Evolutionary conservation across 305 asterid species (phyloP).

Genomic region (Solanum hybrid): DNA sequence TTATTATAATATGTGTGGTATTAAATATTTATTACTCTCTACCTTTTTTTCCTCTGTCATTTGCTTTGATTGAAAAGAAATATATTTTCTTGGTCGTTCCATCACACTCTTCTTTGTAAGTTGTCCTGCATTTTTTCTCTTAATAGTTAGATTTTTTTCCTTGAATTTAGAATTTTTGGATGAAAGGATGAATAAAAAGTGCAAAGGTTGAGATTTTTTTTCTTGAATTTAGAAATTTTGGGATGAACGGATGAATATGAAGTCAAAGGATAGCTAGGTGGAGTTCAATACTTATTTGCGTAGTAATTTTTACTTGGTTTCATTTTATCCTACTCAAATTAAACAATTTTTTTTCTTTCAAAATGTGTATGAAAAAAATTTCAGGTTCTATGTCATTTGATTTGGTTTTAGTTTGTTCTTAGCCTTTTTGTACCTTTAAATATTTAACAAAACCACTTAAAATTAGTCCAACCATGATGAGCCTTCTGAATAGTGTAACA

Average conservation of each 20-base stretch:
- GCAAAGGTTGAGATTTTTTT: no score
- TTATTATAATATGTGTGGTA: no score
- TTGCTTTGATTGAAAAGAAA: neutral
- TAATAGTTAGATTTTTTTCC: neutral
- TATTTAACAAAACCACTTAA: neutral
- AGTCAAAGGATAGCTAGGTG: neutral
- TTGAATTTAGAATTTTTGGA: no score
- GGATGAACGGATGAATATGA: neutral
- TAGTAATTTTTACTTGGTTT: neutral
- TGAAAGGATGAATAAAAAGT: no score
- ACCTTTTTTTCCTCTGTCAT: no score
- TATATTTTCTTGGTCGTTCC: neutral
- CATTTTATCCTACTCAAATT: neutral
- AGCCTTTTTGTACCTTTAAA: neutral
- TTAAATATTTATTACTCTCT: no score
- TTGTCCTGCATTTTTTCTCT: neutral
- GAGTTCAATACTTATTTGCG: no score
- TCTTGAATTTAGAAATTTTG: no score
- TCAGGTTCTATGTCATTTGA: neutral
- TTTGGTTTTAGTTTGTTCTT: neutral
- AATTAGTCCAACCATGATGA: neutral
- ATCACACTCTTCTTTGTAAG: neutral
- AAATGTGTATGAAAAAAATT: neutral
- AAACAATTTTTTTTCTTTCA: neutral
- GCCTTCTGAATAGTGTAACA: neutral